phyloP scores from a whole-genome alignment of 148 eudicot genomes.

The Rhododendron kiyosumense region DNA sequence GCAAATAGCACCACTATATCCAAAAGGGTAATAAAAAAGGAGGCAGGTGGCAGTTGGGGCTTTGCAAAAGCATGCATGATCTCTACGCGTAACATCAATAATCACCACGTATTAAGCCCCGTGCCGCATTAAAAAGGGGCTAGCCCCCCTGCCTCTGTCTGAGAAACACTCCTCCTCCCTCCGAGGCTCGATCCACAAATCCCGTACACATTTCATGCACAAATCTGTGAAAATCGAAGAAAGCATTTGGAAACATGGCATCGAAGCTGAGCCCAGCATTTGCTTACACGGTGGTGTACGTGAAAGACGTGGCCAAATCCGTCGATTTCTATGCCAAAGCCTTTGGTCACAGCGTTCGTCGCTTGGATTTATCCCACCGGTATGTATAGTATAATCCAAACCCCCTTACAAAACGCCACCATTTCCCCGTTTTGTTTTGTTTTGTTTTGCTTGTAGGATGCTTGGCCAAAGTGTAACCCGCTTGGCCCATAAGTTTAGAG shows the following conservation, averaged over 20 bases:
- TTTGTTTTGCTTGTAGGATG: no score
- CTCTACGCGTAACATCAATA: not conserved
- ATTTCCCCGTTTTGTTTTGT: no score
- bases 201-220: not conserved
- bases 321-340: slow-evolving; percentile 73
- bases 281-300: slow-evolving; percentile 81
- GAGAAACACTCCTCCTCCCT: no score
- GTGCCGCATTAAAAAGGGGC: not conserved
- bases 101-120: not conserved
- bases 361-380: slow-evolving; percentile 64
- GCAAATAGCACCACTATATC: no score
- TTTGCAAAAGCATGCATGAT: not conserved
- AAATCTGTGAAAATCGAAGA: not conserved
- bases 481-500: no score
- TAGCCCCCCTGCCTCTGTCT: no score
- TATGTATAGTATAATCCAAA: slow-evolving; percentile 3
- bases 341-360: slow-evolving; percentile 73
- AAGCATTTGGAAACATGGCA: slow-evolving; percentile 31
- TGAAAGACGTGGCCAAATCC: slow-evolving; percentile 80
- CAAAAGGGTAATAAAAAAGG: not conserved
- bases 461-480: no score
- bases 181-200: not conserved
- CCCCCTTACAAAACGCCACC: no score
- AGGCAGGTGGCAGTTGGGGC: not conserved
- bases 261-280: slow-evolving; percentile 50